phyloP scores from a whole-genome alignment of 495 filamentous ascomycete species.

The Neurospora sp. region DNA sequence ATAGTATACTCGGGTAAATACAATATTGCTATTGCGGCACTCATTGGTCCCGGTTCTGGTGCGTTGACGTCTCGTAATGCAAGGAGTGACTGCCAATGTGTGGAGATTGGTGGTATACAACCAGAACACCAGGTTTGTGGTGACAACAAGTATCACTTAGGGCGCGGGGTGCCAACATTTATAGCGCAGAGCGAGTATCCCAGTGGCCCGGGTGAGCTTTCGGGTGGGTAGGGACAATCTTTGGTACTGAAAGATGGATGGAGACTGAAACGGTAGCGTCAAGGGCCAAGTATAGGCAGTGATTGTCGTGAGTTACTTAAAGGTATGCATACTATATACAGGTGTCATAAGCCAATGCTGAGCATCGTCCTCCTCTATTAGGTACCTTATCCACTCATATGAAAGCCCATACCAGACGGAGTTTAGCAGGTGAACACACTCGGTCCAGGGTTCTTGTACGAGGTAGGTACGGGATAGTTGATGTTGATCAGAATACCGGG shows the following conservation, averaged over 20 bases:
- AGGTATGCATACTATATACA: neutral
- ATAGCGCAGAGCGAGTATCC: neutral
- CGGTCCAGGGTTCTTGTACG: slow-evolving; percentile 38
- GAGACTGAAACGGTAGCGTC: neutral
- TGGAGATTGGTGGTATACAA: neutral
- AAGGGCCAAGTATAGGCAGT: neutral
- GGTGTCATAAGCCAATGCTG: neutral
- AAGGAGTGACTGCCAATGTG: neutral
- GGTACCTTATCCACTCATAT: slow-evolving; percentile 4
- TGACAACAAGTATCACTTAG: neutral
- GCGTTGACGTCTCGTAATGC: neutral
- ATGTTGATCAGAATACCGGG: slow-evolving; percentile 37
- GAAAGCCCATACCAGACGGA: slow-evolving; percentile 16
- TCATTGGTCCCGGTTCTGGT: neutral
- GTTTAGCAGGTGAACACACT: slow-evolving; percentile 22
- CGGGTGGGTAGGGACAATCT: neutral
- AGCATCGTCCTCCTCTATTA: neutral
- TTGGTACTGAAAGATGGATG: neutral
- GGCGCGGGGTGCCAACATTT: neutral
- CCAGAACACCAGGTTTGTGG: neutral
- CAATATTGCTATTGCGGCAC: neutral
- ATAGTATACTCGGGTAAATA: neutral
- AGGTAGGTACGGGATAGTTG: slow-evolving; percentile 30
- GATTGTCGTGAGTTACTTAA: neutral
- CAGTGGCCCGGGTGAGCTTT: neutral